These are phyloP conservation scores for Voacanga thouarsii DNA, from an alignment of 257 asterid genomes.

Conservation along the genomic window DNA sequence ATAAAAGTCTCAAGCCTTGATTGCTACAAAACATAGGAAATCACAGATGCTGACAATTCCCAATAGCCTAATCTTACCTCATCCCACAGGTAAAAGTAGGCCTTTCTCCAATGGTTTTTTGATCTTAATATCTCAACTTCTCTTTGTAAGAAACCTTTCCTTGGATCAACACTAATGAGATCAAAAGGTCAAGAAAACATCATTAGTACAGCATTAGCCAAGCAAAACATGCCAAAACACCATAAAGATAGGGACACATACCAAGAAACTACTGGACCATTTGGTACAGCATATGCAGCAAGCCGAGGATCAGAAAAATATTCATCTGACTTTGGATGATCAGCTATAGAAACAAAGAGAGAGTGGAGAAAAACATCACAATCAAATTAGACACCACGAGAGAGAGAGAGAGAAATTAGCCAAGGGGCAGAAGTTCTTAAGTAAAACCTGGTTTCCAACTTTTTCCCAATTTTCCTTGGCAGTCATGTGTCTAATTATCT, in stretches of 20 bases:
- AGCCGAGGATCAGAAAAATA: conserved; percentile 90
- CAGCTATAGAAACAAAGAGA: conserved; percentile 53
- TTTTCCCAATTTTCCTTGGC: neutral
- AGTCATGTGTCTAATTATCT: neutral
- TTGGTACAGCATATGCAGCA: conserved; percentile 98
- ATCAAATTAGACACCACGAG: neutral
- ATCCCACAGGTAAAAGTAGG: conserved; percentile 98
- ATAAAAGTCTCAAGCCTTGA: conserved; percentile 1
- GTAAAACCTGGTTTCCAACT: neutral
- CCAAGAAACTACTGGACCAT: conserved; percentile 73
- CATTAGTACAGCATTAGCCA: conserved; percentile 28
- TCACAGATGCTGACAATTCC: conserved; percentile 15
- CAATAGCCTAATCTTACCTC: conserved; percentile 57
- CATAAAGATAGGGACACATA: conserved; percentile 25
- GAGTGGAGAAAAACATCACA: neutral
- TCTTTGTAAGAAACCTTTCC: conserved; percentile 67
- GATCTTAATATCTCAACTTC: conserved; percentile 85
- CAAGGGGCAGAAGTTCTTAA: neutral
- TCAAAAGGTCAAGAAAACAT: conserved; percentile 41
- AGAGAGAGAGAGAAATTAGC: neutral
- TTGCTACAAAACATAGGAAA: conserved; percentile 14
- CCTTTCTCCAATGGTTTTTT: conserved; percentile 88
- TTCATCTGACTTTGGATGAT: conserved; percentile 97
- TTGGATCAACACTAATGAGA: conserved; percentile 63
- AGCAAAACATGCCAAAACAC: conserved; percentile 14